Conservation (phyloP, 495 filamentous ascomycete species). For the Xylaria bambusicola region DNA sequence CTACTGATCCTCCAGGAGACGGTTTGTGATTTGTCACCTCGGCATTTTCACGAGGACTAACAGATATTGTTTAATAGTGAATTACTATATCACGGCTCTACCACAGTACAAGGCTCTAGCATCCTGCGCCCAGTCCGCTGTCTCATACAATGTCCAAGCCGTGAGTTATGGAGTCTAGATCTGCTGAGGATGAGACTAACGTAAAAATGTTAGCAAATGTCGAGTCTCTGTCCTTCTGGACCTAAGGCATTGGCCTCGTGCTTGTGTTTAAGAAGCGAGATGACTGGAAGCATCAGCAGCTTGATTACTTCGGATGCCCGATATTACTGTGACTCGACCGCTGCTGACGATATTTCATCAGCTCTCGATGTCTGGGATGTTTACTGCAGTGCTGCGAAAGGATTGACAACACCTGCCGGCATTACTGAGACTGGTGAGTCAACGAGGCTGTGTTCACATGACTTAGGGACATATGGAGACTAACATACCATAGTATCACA, state of each 20-base stretch:
- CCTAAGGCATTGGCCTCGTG: constrained; percentile 50
- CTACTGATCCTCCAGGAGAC: constrained; percentile 46
- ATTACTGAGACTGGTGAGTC: constrained; percentile 40
- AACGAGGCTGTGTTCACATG: not conserved
- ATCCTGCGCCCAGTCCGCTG: constrained; percentile 42
- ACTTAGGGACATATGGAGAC: constrained; percentile 16
- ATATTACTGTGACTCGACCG: constrained; percentile 42
- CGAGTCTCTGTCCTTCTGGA: constrained; percentile 42
- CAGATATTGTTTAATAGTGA: constrained; percentile 33
- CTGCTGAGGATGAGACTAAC: constrained; percentile 12
- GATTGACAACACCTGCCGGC: constrained; percentile 36
- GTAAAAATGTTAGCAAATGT: constrained; percentile 38
- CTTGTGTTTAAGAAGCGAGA: constrained; percentile 48
- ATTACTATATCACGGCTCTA: constrained; percentile 53
- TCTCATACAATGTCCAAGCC: constrained; percentile 42
- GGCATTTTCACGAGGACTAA: not conserved
- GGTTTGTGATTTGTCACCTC: constrained; percentile 30
- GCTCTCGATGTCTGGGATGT: constrained; percentile 44
- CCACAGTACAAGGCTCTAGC: constrained; percentile 45
- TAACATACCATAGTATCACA: constrained; percentile 20
- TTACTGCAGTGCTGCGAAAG: constrained; percentile 52
- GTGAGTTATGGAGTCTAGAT: constrained; percentile 28
- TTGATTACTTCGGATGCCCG: constrained; percentile 42
- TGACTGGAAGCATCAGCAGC: constrained; percentile 39
- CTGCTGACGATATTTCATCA: not conserved